Conservation (phyloP, 164 flowering plant species). For the Macadamia integrifolia region DNA sequence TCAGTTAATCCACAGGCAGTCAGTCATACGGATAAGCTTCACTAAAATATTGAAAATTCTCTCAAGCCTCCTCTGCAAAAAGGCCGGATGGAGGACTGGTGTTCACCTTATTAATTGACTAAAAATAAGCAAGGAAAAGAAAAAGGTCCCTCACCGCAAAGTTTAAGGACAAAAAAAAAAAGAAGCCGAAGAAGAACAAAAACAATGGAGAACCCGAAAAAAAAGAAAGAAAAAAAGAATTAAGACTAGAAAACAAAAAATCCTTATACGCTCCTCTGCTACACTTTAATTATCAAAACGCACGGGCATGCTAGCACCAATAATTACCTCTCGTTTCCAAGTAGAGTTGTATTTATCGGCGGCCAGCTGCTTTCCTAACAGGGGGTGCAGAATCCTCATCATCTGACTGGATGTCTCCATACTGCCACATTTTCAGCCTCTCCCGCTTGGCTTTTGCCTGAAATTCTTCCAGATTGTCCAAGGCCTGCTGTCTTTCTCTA, state of each 20-base stretch:
- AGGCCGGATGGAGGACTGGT: too few species aligned
- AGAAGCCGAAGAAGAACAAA: too few species aligned
- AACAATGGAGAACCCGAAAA: neutral
- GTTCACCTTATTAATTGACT: too few species aligned
- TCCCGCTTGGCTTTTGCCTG: conserved; percentile 56
- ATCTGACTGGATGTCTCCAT: conserved; percentile 88
- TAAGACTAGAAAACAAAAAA: neutral
- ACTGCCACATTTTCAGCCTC: conserved; percentile 82
- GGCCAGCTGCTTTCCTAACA: conserved; percentile 59
- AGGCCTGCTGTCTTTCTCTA: conserved; percentile 51
- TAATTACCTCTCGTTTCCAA: conserved; percentile 4
- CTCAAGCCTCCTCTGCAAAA: too few species aligned
- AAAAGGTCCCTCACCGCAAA: too few species aligned
- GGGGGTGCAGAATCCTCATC: conserved; percentile 78
- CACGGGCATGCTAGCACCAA: neutral
- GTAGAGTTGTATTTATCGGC: conserved; percentile 32
- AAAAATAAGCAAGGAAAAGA: neutral
- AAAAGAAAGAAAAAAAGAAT: too few species aligned
- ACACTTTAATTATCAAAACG: neutral
- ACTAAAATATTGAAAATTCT: too few species aligned
- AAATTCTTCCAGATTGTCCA: conserved; percentile 68
- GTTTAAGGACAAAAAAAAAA: too few species aligned
- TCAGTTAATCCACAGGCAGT: too few species aligned
- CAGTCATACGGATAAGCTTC: too few species aligned
- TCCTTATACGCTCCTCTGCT: neutral